Percentiles rank a stretch among this genome's conserved stretches.
Conservation (phyloP, 2,329 filamentous ascomycete species). For the Diaporthe longicolla region DNA sequence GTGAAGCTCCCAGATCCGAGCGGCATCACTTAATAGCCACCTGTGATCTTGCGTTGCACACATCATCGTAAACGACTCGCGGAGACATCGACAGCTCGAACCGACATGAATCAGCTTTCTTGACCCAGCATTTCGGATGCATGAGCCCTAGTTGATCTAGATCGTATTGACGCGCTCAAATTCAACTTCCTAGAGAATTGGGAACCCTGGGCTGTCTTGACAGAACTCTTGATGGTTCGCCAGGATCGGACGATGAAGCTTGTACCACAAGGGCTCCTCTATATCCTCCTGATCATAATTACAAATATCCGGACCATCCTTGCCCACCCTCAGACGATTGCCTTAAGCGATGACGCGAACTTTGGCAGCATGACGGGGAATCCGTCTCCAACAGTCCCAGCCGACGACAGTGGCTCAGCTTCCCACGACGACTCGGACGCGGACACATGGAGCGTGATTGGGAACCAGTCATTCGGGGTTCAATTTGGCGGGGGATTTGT, state of each 20-base stretch:
- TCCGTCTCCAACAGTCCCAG: background rate
- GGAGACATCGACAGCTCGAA: background rate
- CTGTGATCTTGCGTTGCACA: background rate
- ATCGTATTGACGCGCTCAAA: background rate
- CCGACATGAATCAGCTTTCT: background rate
- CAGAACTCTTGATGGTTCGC: background rate
- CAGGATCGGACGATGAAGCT: background rate
- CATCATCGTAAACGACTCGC: background rate
- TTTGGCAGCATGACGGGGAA: background rate
- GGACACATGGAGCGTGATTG: background rate
- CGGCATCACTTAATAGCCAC: background rate
- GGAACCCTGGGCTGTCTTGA: background rate
- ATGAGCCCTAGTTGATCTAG: background rate
- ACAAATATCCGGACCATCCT: background rate
- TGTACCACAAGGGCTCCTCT: background rate
- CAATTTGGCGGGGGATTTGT: constrained; percentile 40
- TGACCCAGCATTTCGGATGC: background rate
- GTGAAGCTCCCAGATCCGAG: background rate
- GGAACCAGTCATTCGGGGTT: constrained; percentile 29
- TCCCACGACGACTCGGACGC: background rate
- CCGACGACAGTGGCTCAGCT: background rate
- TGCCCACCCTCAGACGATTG: background rate
- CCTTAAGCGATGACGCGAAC: background rate
- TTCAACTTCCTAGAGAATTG: background rate
- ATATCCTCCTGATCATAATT: background rate